These are phyloP conservation scores for Xylariaceae sp. DNA, from an alignment of 2,329 filamentous ascomycete genomes.

Conservation along the genomic window DNA sequence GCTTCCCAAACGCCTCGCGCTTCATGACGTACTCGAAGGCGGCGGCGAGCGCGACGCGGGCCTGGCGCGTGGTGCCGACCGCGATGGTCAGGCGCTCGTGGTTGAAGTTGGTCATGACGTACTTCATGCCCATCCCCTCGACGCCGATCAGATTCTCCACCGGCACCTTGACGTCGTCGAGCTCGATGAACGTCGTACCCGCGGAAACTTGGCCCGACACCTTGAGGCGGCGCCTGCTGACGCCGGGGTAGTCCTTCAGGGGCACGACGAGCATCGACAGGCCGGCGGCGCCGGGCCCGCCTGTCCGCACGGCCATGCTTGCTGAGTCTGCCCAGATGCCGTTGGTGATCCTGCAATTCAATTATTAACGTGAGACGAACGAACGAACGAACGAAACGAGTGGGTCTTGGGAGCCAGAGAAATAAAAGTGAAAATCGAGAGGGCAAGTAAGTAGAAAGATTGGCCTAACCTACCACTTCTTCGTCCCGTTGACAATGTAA, in stretches of 20 bases:
- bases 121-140: constrained; percentile 67
- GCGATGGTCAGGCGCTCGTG: constrained; percentile 67
- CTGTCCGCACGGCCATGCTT: constrained; percentile 69
- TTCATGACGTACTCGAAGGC: constrained; percentile 36
- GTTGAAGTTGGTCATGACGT: constrained; percentile 74
- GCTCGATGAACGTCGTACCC: constrained; percentile 70
- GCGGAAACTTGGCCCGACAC: constrained; percentile 59
- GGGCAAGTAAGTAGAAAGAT: background rate
- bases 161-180: constrained; percentile 69
- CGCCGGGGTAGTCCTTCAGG: constrained; percentile 60
- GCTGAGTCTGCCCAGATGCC: constrained; percentile 64
- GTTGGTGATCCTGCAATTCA: constrained; percentile 60
- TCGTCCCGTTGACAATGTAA: constrained; percentile 68
- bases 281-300: constrained; percentile 56
- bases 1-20: constrained; percentile 37
- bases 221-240: constrained; percentile 62
- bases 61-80: constrained; percentile 57
- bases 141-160: constrained; percentile 63
- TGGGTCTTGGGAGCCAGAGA: no score
- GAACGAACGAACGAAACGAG: no score
- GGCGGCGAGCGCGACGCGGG: constrained; percentile 37
- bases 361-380: no score
- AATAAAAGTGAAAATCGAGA: background rate
- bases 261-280: constrained; percentile 66
- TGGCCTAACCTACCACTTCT: constrained; percentile 55